A percentile compares a stretch with the other conserved stretches of the same genome.
Evolutionary conservation across 176 grass and related monocot species (phyloP).

Genomic region (Carex littledalei): DNA sequence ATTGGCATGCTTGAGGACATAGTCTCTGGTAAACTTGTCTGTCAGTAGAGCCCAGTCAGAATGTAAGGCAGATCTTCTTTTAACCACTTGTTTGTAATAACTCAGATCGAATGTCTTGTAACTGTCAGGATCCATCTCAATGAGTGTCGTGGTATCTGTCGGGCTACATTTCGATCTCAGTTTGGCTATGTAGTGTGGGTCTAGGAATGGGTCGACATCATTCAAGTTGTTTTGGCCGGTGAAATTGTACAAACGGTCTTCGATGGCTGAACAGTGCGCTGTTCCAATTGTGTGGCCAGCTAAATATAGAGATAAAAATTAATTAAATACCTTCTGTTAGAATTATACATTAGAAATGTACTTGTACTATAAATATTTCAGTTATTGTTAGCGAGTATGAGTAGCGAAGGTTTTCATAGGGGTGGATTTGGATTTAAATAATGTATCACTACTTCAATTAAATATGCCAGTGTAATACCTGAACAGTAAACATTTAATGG

Average conservation of each 20-base stretch:
- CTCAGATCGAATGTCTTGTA: constrained; percentile 55
- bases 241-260: neutral
- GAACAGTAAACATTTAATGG: no score
- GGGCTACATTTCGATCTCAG: constrained; percentile 30
- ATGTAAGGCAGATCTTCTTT: constrained; percentile 60
- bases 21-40: constrained; percentile 35
- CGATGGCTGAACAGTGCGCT: neutral
- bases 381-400: no score
- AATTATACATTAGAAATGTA: no score
- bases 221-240: neutral
- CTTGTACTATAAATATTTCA: no score
- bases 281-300: neutral
- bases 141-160: constrained; percentile 51
- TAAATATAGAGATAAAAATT: neutral
- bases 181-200: constrained; percentile 4
- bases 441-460: no score
- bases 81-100: constrained; percentile 47
- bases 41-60: constrained; percentile 63
- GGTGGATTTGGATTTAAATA: no score
- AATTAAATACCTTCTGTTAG: no score
- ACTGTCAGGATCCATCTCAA: constrained; percentile 85
- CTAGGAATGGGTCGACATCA: constrained; percentile 8
- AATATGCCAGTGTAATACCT: no score
- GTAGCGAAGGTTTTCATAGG: no score
- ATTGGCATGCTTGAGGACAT: constrained; percentile 53